A percentile compares a stretch with the other conserved stretches of the same genome.
phyloP scores from a whole-genome alignment of 179 eudicot genomes.

The Spinacia oleracea region DNA sequence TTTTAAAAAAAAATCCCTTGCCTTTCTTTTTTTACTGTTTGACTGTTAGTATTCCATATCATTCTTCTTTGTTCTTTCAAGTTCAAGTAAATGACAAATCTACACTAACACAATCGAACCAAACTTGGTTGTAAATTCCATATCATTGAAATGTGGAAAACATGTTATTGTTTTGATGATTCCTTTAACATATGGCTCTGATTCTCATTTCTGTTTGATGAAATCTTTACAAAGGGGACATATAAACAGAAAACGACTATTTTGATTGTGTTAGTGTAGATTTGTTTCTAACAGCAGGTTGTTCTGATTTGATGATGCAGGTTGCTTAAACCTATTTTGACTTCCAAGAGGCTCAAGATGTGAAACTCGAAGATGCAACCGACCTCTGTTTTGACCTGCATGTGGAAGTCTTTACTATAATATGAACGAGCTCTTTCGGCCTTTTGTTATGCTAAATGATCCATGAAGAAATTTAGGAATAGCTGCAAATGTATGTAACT shows the following conservation, averaged over 20 bases:
- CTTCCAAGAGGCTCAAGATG: not conserved
- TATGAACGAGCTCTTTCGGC: not conserved
- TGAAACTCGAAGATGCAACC: not conserved
- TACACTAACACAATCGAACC: too few relatives aligned
- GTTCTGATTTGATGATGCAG: not conserved
- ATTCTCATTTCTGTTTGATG: too few relatives aligned
- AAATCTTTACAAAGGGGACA: too few relatives aligned
- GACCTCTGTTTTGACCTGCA: not conserved
- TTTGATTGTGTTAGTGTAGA: too few relatives aligned
- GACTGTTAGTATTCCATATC: too few relatives aligned
- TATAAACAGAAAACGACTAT: too few relatives aligned
- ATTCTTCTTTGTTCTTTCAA: too few relatives aligned
- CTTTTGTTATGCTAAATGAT: not conserved
- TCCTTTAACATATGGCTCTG: too few relatives aligned
- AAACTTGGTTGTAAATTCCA: too few relatives aligned
- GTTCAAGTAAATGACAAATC: too few relatives aligned
- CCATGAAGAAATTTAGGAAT: not conserved
- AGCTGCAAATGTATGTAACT: not conserved
- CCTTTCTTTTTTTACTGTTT: not conserved
- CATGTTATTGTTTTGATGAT: too few relatives aligned
- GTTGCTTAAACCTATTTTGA: not conserved
- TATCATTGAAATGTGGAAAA: too few relatives aligned
- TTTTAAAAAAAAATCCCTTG: not conserved
- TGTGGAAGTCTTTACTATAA: not conserved
- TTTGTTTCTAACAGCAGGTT: not conserved